phyloP scores from a whole-genome alignment of 2,329 filamentous ascomycete genomes.

The Nigrograna mackinnonii region DNA sequence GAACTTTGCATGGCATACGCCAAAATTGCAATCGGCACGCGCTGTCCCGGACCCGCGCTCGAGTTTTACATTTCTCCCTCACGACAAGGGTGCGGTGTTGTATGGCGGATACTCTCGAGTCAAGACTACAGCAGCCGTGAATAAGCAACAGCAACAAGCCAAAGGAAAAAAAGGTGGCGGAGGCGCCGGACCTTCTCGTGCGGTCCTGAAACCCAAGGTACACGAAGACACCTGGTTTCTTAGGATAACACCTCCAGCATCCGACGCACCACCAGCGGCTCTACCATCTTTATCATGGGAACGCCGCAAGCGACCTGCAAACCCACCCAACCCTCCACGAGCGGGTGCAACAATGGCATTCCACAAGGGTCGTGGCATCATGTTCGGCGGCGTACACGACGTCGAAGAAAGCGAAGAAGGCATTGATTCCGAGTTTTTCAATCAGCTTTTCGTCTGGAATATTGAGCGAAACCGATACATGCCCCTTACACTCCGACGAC shows the following conservation, averaged over 20 bases:
- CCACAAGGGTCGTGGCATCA: slow-evolving; percentile 89
- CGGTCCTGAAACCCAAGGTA: slow-evolving; percentile 81
- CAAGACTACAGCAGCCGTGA: slow-evolving; percentile 62
- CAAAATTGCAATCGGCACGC: slow-evolving; percentile 73
- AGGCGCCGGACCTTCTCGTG: slow-evolving; percentile 64
- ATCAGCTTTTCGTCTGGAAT: slow-evolving; percentile 89
- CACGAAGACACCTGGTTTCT: slow-evolving; percentile 97
- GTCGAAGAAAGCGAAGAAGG: slow-evolving; percentile 90
- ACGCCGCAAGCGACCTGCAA: slow-evolving; percentile 87
- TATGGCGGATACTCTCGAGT: slow-evolving; percentile 94
- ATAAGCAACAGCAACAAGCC: slow-evolving; percentile 61
- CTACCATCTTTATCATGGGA: slow-evolving; percentile 86
- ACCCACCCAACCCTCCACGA: slow-evolving; percentile 79
- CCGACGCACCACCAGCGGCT: slow-evolving; percentile 67
- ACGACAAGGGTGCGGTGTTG: slow-evolving; percentile 85
- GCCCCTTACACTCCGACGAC: slow-evolving; percentile 75
- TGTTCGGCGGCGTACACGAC: slow-evolving; percentile 94
- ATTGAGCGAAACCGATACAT: slow-evolving; percentile 96
- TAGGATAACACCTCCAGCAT: slow-evolving; percentile 71
- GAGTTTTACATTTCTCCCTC: slow-evolving; percentile 88
- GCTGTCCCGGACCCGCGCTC: slow-evolving; percentile 89
- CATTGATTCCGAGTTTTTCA: slow-evolving; percentile 97
- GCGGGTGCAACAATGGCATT: slow-evolving; percentile 92
- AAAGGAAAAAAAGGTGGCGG: slow-evolving; percentile 49
- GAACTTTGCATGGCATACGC: slow-evolving; percentile 82